These are phyloP conservation scores for Debaryomyces nepalensis DNA, from an alignment of 1,139 yeast species.

Conservation along the genomic window DNA sequence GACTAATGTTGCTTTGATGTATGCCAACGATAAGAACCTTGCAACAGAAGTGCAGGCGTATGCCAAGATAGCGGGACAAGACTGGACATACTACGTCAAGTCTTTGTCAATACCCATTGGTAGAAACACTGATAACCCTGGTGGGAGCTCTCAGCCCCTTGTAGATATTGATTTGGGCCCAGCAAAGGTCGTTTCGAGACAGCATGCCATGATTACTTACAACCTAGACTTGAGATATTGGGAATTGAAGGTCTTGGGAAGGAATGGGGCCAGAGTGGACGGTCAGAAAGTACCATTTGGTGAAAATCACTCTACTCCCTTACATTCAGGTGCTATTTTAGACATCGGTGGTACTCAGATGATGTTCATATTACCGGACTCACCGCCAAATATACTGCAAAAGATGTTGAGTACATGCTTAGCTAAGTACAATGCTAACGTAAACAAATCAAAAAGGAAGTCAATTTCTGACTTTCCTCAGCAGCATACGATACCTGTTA, in stretches of 20 bases:
- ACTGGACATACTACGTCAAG: constrained; percentile 94
- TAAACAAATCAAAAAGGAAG: constrained; percentile 24
- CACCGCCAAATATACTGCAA: constrained; percentile 68
- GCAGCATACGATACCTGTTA: constrained; percentile 23
- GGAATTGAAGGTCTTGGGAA: constrained; percentile 82
- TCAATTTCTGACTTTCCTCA: constrained; percentile 22
- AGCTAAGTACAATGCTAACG: constrained; percentile 34
- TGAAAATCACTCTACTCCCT: constrained; percentile 51
- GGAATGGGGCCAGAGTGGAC: constrained; percentile 94
- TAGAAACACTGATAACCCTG: constrained; percentile 68
- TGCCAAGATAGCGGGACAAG: constrained; percentile 91
- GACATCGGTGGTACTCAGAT: constrained; percentile 98
- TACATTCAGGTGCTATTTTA: constrained; percentile 83
- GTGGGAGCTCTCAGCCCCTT: constrained; percentile 20
- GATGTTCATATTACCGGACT: constrained; percentile 97
- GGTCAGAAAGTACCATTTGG: constrained; percentile 62
- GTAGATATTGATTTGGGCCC: constrained; percentile 95
- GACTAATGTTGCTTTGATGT: constrained; percentile 53
- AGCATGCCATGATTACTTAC: constrained; percentile 83
- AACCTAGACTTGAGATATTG: constrained; percentile 76
- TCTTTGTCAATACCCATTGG: constrained; percentile 81
- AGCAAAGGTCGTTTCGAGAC: constrained; percentile 90
- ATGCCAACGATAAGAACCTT: constrained; percentile 70
- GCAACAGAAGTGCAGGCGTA: constrained; percentile 93
- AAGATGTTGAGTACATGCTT: constrained; percentile 49